These are phyloP conservation scores for California macrophylla DNA, from an alignment of 441 rosid genomes.

Conservation along the genomic window DNA sequence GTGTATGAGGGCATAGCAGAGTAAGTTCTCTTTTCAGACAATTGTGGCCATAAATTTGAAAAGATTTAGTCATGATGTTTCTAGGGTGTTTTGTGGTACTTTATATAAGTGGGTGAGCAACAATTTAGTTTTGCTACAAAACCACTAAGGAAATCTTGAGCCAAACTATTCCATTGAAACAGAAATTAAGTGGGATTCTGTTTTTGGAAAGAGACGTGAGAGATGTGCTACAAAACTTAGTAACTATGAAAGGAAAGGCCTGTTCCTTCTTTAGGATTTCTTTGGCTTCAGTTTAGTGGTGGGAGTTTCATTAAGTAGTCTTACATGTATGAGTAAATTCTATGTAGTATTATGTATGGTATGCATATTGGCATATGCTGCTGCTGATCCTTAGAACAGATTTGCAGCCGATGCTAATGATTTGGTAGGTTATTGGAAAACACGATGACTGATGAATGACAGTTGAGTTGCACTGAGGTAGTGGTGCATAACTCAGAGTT, in stretches of 20 bases:
- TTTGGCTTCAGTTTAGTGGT: neutral
- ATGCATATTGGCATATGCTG: neutral
- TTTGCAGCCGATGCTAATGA: neutral
- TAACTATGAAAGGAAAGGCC: neutral
- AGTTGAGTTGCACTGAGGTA: neutral
- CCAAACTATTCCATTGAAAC: neutral
- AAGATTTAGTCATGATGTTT: neutral
- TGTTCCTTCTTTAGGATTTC: neutral
- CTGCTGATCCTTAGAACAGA: neutral
- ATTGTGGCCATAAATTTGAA: neutral
- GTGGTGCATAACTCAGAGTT: neutral
- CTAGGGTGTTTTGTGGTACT: neutral
- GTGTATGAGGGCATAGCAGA: slow-evolving; percentile 17
- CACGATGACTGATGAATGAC: neutral
- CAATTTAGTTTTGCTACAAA: neutral
- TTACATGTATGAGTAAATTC: neutral
- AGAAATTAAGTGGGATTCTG: neutral
- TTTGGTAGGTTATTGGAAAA: neutral
- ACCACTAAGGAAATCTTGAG: neutral
- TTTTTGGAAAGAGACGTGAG: neutral
- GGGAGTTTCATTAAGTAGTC: neutral
- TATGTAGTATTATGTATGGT: neutral
- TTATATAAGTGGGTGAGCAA: neutral
- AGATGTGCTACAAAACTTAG: neutral
- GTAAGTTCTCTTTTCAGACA: slow-evolving; percentile 10